These are phyloP conservation scores for Kwoniella dendrophila DNA, from an alignment of 768 basidiomycete species.

Conservation along the genomic window DNA sequence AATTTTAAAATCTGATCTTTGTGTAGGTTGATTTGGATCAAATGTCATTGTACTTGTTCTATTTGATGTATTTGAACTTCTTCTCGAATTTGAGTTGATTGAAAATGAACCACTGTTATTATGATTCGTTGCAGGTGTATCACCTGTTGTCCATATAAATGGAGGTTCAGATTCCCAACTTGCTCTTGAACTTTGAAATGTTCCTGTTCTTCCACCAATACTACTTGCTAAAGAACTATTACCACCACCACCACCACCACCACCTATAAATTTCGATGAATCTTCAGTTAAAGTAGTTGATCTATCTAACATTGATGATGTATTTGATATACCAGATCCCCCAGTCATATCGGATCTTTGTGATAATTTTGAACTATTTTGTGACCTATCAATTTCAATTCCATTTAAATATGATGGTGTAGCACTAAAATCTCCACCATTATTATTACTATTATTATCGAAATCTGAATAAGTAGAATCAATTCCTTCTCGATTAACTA, in stretches of 20 bases:
- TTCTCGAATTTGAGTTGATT: slow-evolving; percentile 1
- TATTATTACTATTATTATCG: not conserved
- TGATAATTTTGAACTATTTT: slow-evolving; percentile 16
- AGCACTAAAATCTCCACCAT: slow-evolving; percentile 16
- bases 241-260: no score
- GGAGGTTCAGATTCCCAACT: slow-evolving; percentile 48
- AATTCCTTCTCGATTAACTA: slow-evolving; percentile 30
- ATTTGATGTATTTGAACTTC: slow-evolving; percentile 16
- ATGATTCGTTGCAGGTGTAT: slow-evolving; percentile 11
- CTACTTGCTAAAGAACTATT: no score
- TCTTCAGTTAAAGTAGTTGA: slow-evolving; percentile 19
- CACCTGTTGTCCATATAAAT: slow-evolving; percentile 39
- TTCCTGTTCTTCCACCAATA: no score
- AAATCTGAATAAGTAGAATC: not conserved
- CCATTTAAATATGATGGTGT: slow-evolving; percentile 19
- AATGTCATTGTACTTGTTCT: no score
- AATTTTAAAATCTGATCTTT: slow-evolving; percentile 32
- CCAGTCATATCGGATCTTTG: slow-evolving; percentile 19
- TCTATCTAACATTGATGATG: slow-evolving; percentile 3
- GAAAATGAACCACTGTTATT: slow-evolving; percentile 10
- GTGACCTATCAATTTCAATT: slow-evolving; percentile 18
- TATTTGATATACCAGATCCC: no score
- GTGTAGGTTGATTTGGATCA: slow-evolving; percentile 24
- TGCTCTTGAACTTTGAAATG: slow-evolving; percentile 29
- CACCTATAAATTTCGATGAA: slow-evolving; percentile 20